Percentiles rank a stretch among this genome's conserved stretches.
Conservation (phyloP, 768 basidiomycete species). For the Collybia sp. region DNA sequence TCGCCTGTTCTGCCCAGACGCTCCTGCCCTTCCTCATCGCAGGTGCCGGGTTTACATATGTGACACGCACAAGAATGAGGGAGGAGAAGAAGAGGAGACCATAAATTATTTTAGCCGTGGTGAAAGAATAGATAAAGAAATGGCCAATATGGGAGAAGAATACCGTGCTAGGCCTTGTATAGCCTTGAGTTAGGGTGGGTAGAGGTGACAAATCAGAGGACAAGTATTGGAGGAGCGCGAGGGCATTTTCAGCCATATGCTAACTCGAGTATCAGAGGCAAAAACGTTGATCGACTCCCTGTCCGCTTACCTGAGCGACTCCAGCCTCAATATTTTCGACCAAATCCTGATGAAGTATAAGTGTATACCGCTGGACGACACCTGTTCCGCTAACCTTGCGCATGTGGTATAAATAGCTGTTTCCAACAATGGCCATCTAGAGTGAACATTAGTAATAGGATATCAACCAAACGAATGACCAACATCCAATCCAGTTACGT, state of each 20-base stretch:
- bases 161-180: constrained; percentile 58
- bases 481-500: constrained; percentile 89
- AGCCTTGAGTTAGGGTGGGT: constrained; percentile 50
- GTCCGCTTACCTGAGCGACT: constrained; percentile 55
- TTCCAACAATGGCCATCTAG: constrained; percentile 89
- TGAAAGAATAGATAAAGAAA: constrained; percentile 73
- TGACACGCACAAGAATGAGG: constrained; percentile 33
- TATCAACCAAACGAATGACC: constrained; percentile 17
- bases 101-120: constrained; percentile 65
- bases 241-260: constrained; percentile 88
- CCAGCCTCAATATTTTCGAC: constrained; percentile 84
- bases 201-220: constrained; percentile 67
- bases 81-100: constrained; percentile 42
- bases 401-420: constrained; percentile 94
- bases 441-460: constrained; percentile 1
- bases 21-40: constrained; percentile 20
- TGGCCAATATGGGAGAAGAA: constrained; percentile 71
- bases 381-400: constrained; percentile 49
- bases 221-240: constrained; percentile 73
- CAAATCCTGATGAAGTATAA: constrained; percentile 46
- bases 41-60: constrained; percentile 30
- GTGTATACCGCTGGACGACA: not conserved
- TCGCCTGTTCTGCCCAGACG: constrained; percentile 32
- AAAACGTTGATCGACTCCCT: constrained; percentile 1
- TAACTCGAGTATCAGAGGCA: constrained; percentile 26